Percentiles rank a stretch among this genome's conserved stretches.
These are phyloP conservation scores for Leccinum subspadiceum DNA, from an alignment of 1,284 basidiomycete genomes.

Conservation along the genomic window DNA sequence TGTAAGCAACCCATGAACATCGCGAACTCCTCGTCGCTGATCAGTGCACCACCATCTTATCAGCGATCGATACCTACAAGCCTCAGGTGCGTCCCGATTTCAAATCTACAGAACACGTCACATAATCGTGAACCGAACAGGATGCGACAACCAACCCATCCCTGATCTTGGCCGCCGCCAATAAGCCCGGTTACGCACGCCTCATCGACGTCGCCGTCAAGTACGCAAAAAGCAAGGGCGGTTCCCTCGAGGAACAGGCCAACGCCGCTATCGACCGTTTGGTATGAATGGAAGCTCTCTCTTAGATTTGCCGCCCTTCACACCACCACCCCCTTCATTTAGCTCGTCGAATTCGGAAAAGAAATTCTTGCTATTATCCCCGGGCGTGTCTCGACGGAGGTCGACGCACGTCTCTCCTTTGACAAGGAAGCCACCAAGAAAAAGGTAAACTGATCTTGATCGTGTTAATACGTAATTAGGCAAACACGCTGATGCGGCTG, in stretches of 20 bases:
- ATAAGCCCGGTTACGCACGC: conserved; percentile 83
- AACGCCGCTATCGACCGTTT: conserved; percentile 86
- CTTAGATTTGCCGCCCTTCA: conserved; percentile 9
- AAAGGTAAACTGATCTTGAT: conserved; percentile 51
- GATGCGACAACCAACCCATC: conserved; percentile 96
- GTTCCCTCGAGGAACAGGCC: conserved; percentile 67
- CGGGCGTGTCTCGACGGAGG: conserved; percentile 98
- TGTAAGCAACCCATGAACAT: conserved; percentile 45
- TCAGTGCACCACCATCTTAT: conserved; percentile 16
- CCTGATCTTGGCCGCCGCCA: conserved; percentile 89
- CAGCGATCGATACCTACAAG: conserved; percentile 89
- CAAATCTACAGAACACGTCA: conserved; percentile 3
- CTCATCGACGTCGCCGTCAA: conserved; percentile 84
- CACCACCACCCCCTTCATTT: conserved; percentile 14
- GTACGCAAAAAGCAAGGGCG: conserved; percentile 82
- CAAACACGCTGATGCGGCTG: conserved; percentile 13
- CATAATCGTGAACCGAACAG: conserved; percentile 36
- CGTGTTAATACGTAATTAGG: conserved; percentile 16
- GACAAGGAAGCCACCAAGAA: conserved; percentile 90
- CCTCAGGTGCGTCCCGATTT: conserved; percentile 60
- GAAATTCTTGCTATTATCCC: conserved; percentile 96
- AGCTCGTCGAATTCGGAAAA: conserved; percentile 96
- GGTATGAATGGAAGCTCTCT: conserved; percentile 45
- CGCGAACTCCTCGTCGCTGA: neutral
- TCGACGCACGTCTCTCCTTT: conserved; percentile 96